These are phyloP conservation scores for Pichia cactophila DNA, from an alignment of 1,139 yeast genomes.

Conservation along the genomic window DNA sequence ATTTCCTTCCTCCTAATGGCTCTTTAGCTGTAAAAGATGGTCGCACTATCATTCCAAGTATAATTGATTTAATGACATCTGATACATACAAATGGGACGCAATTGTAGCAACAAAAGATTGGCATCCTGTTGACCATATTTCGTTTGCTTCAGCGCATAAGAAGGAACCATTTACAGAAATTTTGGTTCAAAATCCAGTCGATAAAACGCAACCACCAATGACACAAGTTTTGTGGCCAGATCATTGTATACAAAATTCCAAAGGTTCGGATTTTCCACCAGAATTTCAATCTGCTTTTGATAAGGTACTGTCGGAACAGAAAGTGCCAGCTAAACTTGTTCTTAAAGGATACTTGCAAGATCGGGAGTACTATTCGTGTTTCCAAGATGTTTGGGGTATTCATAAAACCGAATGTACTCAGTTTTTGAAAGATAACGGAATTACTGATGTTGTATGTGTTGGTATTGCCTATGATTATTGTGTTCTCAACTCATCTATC, in stretches of 20 bases:
- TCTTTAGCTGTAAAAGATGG: conserved; percentile 68
- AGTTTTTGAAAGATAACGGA: conserved; percentile 34
- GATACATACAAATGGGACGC: conserved; percentile 46
- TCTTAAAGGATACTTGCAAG: conserved; percentile 61
- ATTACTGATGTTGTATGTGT: conserved; percentile 63
- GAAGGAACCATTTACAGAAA: conserved; percentile 44
- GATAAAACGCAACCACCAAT: conserved; percentile 29
- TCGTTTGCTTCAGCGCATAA: conserved; percentile 64
- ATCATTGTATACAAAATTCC: conserved; percentile 72
- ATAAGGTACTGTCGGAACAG: conserved; percentile 22
- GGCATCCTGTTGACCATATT: conserved; percentile 76
- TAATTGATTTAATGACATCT: conserved; percentile 37
- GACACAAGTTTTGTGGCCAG: conserved; percentile 73
- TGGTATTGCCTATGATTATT: conserved; percentile 81
- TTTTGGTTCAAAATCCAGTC: conserved; percentile 46
- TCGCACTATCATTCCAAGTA: conserved; percentile 44
- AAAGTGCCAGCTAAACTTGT: conserved; percentile 38
- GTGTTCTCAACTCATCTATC: conserved; percentile 70
- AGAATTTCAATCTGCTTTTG: conserved; percentile 31
- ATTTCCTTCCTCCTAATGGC: conserved; percentile 74
- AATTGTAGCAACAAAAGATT: conserved; percentile 72
- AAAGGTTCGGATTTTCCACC: conserved; percentile 59
- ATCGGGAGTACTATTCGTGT: conserved; percentile 86
- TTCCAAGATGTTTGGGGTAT: conserved; percentile 73
- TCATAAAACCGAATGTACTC: conserved; percentile 60